A percentile compares a stretch with the other conserved stretches of the same genome.
Evolutionary conservation across 202 grass and related monocot species (phyloP).

Genomic region (Schoenoplectus triqueter): DNA sequence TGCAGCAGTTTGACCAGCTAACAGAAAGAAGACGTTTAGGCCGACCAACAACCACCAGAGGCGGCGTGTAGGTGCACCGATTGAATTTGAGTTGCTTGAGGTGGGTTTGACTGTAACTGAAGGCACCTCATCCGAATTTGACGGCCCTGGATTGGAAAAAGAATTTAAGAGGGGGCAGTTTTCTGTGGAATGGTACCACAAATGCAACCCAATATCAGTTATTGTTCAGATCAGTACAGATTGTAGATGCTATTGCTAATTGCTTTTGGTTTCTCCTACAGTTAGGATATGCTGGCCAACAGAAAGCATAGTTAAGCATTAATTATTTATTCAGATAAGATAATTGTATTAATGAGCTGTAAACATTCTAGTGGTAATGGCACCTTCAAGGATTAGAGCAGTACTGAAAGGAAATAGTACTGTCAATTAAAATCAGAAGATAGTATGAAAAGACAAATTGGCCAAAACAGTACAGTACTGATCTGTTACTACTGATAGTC

Average conservation of each 20-base stretch:
- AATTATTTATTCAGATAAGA: not conserved
- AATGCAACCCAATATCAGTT: conserved; percentile 1
- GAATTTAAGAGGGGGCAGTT: conserved; percentile 21
- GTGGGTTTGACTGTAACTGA: not conserved
- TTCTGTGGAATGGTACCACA: not conserved
- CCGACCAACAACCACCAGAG: conserved; percentile 65
- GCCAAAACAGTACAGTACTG: not conserved
- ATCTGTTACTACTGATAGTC: not conserved
- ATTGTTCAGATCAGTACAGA: not conserved
- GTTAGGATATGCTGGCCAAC: not conserved
- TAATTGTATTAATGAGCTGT: not conserved
- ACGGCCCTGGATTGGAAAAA: not conserved
- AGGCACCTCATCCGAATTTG: not conserved
- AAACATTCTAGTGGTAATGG: not conserved
- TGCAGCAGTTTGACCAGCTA: conserved; percentile 61
- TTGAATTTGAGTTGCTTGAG: not conserved
- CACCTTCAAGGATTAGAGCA: too few relatives aligned
- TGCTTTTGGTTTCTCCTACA: not conserved
- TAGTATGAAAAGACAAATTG: not conserved
- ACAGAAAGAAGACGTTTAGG: conserved; percentile 71
- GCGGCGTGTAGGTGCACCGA: conserved; percentile 24
- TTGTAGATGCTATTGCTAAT: not conserved
- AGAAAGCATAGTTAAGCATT: not conserved
- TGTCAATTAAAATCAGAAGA: too few relatives aligned
- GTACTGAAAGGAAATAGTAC: not conserved